Conservation (phyloP, 75 land plant genomes). For the Pinus tabuliformis region DNA sequence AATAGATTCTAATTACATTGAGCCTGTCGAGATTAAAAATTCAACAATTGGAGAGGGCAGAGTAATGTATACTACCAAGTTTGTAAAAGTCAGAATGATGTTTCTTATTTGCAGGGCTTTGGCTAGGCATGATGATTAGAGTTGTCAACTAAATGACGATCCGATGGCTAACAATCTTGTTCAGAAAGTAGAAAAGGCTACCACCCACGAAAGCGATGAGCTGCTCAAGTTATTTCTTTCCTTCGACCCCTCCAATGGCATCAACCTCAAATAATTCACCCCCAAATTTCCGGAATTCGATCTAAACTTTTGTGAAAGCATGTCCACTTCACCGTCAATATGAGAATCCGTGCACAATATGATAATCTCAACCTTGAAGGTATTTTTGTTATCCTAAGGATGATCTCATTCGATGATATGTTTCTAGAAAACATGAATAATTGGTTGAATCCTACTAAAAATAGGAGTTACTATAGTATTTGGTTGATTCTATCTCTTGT, state of each 20-base stretch:
- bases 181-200: constrained; percentile 12
- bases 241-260: not conserved
- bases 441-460: not conserved
- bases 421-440: not conserved
- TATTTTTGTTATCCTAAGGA: not conserved
- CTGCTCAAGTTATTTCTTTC: not conserved
- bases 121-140: not conserved
- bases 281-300: not conserved
- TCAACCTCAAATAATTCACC: not conserved
- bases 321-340: no score
- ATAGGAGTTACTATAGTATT: not conserved
- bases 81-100: not conserved
- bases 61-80: constrained; percentile 8
- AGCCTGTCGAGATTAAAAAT: not conserved
- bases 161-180: constrained; percentile 25
- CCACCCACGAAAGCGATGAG: not conserved
- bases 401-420: not conserved
- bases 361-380: not conserved
- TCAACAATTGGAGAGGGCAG: not conserved
- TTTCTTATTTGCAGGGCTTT: constrained; percentile 5
- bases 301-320: not conserved
- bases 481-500: not conserved
- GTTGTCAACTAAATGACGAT: no score
- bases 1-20: not conserved
- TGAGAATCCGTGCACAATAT: not conserved